Base-by-base conservation (phyloP, 2,329 filamentous ascomycete species). In the Grosmannia clavigera region DNA sequence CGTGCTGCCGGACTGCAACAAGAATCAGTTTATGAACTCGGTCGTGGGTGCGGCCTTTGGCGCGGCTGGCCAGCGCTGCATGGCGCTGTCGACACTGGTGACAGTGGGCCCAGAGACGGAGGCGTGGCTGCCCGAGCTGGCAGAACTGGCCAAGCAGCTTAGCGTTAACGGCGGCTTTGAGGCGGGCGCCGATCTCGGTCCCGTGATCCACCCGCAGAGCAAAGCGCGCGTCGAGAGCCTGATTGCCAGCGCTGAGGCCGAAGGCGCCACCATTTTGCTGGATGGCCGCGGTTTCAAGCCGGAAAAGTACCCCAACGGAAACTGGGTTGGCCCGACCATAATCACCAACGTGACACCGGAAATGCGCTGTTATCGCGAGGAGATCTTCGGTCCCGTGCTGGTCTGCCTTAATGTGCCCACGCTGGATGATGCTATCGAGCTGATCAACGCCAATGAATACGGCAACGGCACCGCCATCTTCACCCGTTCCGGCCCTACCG, bases 381-480 rank as follows among this genome's bases (percentile, higher is more conserved):
- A 94, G 74, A 90, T 94, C 69, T 94, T 94, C 65, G 89, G 89
- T 2, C 89, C 89, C 2, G 89, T 94, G 11, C 80, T 94, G 22
- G 87, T 94, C 61, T 91, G 87, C 75, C 76, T 94, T 64, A 88
- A 89, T 68, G 86, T 87, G 22, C 82, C 86, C 51, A 90, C 87
- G 6, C 81, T 92, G 60, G 87, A 92, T 69, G 87, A 90, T 58
- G 89, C 88, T 46, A 85, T 94, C 67, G 82, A 87, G 38, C 76
- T 92, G 64, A 92, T 94, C 78, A 94, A 94, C 76, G 78, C 76
- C 62, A 94, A 94, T 74, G 87, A 91, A 73, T 94, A 94, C 72
- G 89, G 89, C 66, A 94, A 94, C 76, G 89, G 89, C 65, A 85
- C 85, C 12, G 88, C 90, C 67, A 89, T 94, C 76, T 94, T 94